Evolutionary conservation across 208 protist genomes (phyloP).

Genomic region (Acanthamoeba quina): DNA sequence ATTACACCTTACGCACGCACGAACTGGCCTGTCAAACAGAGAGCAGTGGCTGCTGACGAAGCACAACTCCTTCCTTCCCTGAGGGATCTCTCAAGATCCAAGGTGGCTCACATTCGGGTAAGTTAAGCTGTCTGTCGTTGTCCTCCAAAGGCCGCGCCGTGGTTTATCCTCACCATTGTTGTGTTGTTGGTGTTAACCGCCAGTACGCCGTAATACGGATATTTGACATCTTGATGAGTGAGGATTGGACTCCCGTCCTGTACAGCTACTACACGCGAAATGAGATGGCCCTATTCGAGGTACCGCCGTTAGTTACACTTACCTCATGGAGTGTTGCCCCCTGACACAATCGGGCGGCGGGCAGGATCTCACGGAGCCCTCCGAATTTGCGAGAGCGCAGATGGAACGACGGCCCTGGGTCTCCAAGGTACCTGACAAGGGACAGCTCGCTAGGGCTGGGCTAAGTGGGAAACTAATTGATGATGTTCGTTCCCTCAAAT

Average conservation of each 20-base stretch:
- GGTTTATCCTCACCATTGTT: neutral
- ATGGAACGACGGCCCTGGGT: neutral
- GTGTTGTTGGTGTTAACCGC: no score
- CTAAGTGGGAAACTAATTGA: neutral
- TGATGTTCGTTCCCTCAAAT: neutral
- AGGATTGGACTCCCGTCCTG: neutral
- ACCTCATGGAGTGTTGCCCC: neutral
- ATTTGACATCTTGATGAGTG: neutral
- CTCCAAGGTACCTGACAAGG: neutral
- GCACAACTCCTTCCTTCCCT: neutral
- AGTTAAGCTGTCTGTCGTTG: neutral
- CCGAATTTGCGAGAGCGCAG: neutral
- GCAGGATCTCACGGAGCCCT: neutral
- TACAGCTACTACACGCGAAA: neutral
- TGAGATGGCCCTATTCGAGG: neutral
- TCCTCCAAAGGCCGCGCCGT: neutral
- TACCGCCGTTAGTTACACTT: neutral
- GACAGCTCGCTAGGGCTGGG: neutral
- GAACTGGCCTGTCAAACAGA: neutral
- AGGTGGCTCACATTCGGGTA: constrained; percentile 13
- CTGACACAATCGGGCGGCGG: neutral
- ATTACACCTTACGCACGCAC: neutral
- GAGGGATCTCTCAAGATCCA: neutral
- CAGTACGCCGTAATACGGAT: neutral
- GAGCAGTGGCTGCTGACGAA: neutral